Base-by-base conservation (phyloP, 2,329 filamentous ascomycete species). In the Geosmithia flava region DNA sequence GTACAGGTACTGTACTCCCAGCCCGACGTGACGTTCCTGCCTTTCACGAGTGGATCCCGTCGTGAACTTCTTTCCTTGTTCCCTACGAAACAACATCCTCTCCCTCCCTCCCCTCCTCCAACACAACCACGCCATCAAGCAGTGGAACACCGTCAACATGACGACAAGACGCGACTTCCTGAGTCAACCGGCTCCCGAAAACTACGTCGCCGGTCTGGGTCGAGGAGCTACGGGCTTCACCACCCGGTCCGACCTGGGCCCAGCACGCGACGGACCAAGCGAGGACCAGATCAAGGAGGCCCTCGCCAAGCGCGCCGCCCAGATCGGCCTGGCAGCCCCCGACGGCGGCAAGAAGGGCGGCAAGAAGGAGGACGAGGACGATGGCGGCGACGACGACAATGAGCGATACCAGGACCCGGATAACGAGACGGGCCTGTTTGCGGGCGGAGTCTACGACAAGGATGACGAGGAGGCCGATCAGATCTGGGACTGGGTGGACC, bases 261-360 rank as follows among this genome's bases (percentile, higher is more conserved):
- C 94, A 46, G 91, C 91, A 50, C 80, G 91, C 58, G 91, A 96
- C 70, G 93, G 93, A 16, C 93, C 93, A 45, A 95, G 87, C 52
- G 91, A 96, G 59, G 93, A 98, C 63, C 91, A 97, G 68, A 96
- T 98, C 69, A 96, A 97, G 66, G 93, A 95, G 65, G 90, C 88
- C 52, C 84, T 98, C 56, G 90, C 90, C 45, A 96, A 96, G 68
- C 83, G 94, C 58, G 91, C 93, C 7, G 86, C 87, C 49, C 81
- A 87, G 60, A 78, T 97, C 51, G 91, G 90, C 6, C 64, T 78
- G n/a, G 33, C 33, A 64, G 64, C 44, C 29, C 80, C 79, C 7
- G 80, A 81, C 49, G 85, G 86, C 58, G 84, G 85, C 53, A 78
- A 77, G 52, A 81, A 80, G 17, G 33, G 33, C 33, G 15, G 15